Conservation (phyloP, 176 grass and related monocot genomes). For the Pharus latifolius region DNA sequence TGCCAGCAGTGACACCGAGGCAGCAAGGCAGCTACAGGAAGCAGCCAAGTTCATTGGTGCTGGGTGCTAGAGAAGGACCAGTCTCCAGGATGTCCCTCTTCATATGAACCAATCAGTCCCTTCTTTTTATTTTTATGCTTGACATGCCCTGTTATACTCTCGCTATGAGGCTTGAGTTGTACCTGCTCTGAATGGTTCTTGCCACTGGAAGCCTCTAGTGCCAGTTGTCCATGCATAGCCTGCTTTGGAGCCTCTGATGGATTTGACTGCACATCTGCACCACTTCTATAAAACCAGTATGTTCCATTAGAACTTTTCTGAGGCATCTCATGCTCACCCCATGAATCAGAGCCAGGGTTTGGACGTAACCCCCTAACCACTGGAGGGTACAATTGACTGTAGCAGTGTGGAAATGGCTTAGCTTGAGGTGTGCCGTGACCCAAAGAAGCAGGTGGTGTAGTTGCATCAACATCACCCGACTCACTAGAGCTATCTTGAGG, state of each 20-base stretch:
- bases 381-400: constrained; percentile 10
- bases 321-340: constrained; percentile 18
- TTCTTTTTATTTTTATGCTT: not conserved
- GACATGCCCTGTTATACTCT: constrained; percentile 1
- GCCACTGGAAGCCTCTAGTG: constrained; percentile 9
- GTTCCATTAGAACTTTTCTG: not conserved
- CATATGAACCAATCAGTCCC: not conserved
- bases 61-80: not conserved
- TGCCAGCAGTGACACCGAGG: not conserved
- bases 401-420: not conserved
- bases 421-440: not conserved
- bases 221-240: not conserved
- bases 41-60: constrained; percentile 19
- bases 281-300: not conserved
- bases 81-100: not conserved
- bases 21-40: constrained; percentile 21
- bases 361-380: not conserved
- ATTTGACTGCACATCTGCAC: not conserved
- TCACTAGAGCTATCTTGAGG: not conserved
- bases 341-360: constrained; percentile 20
- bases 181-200: not conserved
- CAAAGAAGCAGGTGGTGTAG: not conserved
- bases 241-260: constrained; percentile 12
- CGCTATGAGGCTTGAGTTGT: not conserved
- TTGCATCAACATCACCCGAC: not conserved